Evolutionary conservation across 148 eudicot species (phyloP).

Genomic region (Fagopyrum esculentum): DNA sequence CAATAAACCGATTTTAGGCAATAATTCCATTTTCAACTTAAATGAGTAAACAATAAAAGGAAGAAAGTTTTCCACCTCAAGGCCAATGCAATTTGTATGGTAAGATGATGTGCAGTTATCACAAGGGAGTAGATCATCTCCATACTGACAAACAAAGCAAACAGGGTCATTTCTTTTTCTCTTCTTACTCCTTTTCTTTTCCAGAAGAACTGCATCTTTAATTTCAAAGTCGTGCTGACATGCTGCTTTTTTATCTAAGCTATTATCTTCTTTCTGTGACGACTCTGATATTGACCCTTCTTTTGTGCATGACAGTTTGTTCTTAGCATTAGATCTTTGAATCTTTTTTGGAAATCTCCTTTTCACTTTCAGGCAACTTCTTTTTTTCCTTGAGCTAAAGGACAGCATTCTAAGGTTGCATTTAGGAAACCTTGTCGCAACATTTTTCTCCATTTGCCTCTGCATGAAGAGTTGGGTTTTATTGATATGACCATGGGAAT

Average conservation of each 20-base stretch:
- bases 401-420: constrained; percentile 13
- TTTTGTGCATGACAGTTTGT: constrained; percentile 16
- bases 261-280: constrained; percentile 3
- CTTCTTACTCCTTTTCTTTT: constrained; percentile 24
- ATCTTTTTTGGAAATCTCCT: constrained; percentile 22
- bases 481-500: constrained; percentile 18
- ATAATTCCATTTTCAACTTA: background rate
- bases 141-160: constrained; percentile 48
- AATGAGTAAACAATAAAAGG: background rate
- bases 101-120: constrained; percentile 40
- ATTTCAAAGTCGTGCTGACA: constrained; percentile 21
- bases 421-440: constrained; percentile 16
- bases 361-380: constrained; percentile 22
- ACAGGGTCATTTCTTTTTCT: constrained; percentile 31
- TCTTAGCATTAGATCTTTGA: constrained; percentile 18
- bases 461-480: constrained; percentile 16
- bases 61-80: constrained; percentile 24
- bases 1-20: background rate
- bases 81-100: constrained; percentile 32
- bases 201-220: constrained; percentile 16
- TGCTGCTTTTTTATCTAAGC: constrained; percentile 10
- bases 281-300: constrained; percentile 16
- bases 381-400: constrained; percentile 17
- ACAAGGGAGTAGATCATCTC: constrained; percentile 40
- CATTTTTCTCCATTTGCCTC: constrained; percentile 21